These are phyloP conservation scores for Clonostachys rhizophaga DNA, from an alignment of 2,329 filamentous ascomycete species.

Conservation along the genomic window DNA sequence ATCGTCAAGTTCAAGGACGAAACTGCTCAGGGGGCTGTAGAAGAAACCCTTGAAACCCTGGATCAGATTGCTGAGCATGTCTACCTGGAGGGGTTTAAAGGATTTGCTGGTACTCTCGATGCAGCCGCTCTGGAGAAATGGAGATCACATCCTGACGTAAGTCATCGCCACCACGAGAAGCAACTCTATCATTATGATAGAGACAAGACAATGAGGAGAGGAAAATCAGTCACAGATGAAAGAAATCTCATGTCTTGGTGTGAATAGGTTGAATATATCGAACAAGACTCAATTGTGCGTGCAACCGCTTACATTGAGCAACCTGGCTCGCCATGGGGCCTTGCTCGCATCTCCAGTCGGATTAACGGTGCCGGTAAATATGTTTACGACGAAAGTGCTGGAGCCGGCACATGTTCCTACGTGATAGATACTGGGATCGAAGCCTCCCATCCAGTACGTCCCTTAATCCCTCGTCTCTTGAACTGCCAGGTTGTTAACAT, in stretches of 20 bases:
- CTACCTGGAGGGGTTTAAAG: conserved; percentile 6
- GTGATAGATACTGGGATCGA: conserved; percentile 17
- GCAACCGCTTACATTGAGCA: conserved; percentile 5
- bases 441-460: conserved; percentile 15
- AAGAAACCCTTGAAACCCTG: not conserved
- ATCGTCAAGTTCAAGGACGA: conserved; percentile 12
- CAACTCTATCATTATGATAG: not conserved
- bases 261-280: conserved; percentile 22
- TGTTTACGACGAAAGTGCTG: conserved; percentile 10
- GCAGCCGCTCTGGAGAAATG: conserved; percentile 4
- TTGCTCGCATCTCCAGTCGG: conserved; percentile 11
- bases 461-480: not conserved
- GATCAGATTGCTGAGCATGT: not conserved
- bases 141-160: conserved; percentile 8
- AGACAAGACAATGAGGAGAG: not conserved
- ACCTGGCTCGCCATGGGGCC: conserved; percentile 8
- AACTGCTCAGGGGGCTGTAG: conserved; percentile 3
- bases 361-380: conserved; percentile 6
- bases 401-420: conserved; percentile 14
- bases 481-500: not conserved
- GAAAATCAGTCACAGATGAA: not conserved
- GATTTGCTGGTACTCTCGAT: conserved; percentile 8
- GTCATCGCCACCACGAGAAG: not conserved
- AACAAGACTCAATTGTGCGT: conserved; percentile 23
- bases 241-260: not conserved